phyloP scores from a whole-genome alignment of 2,329 filamentous ascomycete genomes.

The Ramularia collo-cygni region DNA sequence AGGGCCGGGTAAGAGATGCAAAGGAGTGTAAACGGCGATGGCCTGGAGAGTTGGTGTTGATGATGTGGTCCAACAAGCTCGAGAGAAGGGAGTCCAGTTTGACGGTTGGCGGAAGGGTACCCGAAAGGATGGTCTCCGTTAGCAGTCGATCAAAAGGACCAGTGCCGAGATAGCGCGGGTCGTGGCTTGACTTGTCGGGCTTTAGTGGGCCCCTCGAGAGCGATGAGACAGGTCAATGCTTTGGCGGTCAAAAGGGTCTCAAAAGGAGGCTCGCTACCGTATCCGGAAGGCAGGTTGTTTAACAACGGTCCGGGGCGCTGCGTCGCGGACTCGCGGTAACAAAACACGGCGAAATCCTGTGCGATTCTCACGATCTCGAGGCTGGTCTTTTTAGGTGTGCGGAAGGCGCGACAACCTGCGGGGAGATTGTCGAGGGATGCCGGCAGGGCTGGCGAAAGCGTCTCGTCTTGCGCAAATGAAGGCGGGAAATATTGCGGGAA shows the following conservation, averaged over 20 bases:
- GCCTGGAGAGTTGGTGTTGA: conserved; percentile 19
- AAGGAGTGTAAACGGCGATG: conserved; percentile 28
- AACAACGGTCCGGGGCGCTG: conserved; percentile 15
- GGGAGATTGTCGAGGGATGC: conserved; percentile 14
- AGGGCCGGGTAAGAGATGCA: conserved; percentile 27
- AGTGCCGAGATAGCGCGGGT: conserved; percentile 27
- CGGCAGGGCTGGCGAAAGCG: conserved; percentile 7
- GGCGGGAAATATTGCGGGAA: conserved; percentile 12
- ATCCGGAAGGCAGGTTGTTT: conserved; percentile 9
- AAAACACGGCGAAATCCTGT: conserved; percentile 1
- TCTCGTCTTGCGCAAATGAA: conserved; percentile 17
- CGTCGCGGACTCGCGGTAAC: conserved; percentile 8
- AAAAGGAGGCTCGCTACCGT: conserved; percentile 14
- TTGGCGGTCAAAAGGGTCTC: conserved; percentile 13
- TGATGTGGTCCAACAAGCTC: conserved; percentile 19
- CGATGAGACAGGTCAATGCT: conserved; percentile 27
- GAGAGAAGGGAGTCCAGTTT: conserved; percentile 22
- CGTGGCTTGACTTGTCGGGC: conserved; percentile 24
- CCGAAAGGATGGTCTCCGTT: conserved; percentile 26
- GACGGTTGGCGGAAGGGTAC: conserved; percentile 26
- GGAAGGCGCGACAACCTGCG: conserved; percentile 8
- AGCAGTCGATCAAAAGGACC: conserved; percentile 27
- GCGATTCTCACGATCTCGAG: too few relatives aligned
- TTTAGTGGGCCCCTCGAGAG: conserved; percentile 22
- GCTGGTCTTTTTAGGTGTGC: conserved; percentile 2